Conservation (phyloP, 2,329 filamentous ascomycete genomes). For the Colletotrichum sp. region DNA sequence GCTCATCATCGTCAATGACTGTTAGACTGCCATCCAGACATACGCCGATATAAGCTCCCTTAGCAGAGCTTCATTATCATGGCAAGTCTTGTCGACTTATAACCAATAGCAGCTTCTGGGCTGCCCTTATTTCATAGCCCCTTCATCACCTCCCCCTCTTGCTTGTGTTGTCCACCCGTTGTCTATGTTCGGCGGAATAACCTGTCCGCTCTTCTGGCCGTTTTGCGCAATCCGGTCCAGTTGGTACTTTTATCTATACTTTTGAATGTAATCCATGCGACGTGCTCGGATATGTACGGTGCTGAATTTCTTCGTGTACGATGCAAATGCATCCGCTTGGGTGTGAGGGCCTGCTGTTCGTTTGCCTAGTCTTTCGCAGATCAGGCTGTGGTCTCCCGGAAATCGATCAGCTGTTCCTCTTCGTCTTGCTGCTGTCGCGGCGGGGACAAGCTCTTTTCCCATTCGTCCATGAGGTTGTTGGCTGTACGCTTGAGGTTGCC, state of each 20-base stretch:
- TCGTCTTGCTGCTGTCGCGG: slow-evolving; percentile 32
- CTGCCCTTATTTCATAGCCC: not conserved
- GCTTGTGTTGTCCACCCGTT: not conserved
- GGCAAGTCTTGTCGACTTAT: not conserved
- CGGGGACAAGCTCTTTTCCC: slow-evolving; percentile 79
- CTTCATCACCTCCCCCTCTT: not conserved
- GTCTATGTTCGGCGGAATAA: slow-evolving; percentile 4
- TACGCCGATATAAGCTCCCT: slow-evolving; percentile 4
- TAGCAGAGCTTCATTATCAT: not conserved
- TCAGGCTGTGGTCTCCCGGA: slow-evolving; percentile 20
- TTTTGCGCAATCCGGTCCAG: not conserved
- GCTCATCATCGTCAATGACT: slow-evolving; percentile 12
- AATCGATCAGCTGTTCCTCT: slow-evolving; percentile 13
- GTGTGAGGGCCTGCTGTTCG: not conserved
- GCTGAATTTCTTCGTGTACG: not conserved
- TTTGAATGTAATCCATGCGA: not conserved
- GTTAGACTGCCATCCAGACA: slow-evolving; percentile 11
- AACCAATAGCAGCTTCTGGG: not conserved
- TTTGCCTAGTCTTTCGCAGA: not conserved
- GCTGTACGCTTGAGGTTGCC: slow-evolving; percentile 82
- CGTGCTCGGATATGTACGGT: not conserved
- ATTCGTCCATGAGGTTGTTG: slow-evolving; percentile 87
- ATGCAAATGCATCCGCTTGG: not conserved
- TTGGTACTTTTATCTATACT: slow-evolving; percentile 16
- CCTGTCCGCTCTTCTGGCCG: slow-evolving; percentile 5